phyloP scores from a whole-genome alignment of 2,329 filamentous ascomycete genomes.

The Microcera coccophila region DNA sequence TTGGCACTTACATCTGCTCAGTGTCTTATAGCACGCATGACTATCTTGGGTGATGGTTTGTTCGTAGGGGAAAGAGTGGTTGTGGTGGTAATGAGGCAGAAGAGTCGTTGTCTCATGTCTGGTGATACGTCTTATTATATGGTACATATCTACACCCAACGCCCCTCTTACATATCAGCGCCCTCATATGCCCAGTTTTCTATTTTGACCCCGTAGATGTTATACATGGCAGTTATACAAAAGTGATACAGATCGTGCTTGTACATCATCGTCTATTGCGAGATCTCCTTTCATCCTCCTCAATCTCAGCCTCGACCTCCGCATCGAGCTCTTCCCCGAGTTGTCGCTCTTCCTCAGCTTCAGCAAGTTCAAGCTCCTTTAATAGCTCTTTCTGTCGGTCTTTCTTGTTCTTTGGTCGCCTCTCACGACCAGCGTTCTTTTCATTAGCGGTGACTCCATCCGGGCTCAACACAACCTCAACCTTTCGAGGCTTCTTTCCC shows the following conservation, averaged over 20 bases:
- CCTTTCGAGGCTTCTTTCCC: slow-evolving; percentile 39
- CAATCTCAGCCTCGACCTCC: slow-evolving; percentile 29
- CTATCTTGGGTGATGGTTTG: too few species aligned
- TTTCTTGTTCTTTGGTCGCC: slow-evolving; percentile 41
- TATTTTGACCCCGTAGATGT: too few species aligned
- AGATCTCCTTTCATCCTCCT: slow-evolving; percentile 13
- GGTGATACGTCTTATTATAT: slow-evolving; percentile 22
- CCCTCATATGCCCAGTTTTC: too few species aligned
- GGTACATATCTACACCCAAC: slow-evolving; percentile 6
- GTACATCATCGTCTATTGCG: slow-evolving; percentile 15
- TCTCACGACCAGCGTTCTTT: slow-evolving; percentile 33
- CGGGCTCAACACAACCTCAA: slow-evolving; percentile 33
- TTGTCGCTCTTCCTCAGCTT: slow-evolving; percentile 30
- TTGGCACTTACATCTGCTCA: slow-evolving; percentile 2
- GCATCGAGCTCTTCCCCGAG: slow-evolving; percentile 32
- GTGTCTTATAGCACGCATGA: too few species aligned
- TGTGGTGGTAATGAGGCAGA: too few species aligned
- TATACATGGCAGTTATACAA: too few species aligned
- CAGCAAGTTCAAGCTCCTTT: slow-evolving; percentile 37
- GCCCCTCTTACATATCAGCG: too few species aligned
- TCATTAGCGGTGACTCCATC: slow-evolving; percentile 38
- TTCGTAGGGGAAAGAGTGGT: too few species aligned
- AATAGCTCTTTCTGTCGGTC: slow-evolving; percentile 37
- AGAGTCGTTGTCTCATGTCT: too few species aligned
- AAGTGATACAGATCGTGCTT: slow-evolving; percentile 2